phyloP scores from a whole-genome alignment of 164 flowering plant genomes.

The Aristolochia contorta region DNA sequence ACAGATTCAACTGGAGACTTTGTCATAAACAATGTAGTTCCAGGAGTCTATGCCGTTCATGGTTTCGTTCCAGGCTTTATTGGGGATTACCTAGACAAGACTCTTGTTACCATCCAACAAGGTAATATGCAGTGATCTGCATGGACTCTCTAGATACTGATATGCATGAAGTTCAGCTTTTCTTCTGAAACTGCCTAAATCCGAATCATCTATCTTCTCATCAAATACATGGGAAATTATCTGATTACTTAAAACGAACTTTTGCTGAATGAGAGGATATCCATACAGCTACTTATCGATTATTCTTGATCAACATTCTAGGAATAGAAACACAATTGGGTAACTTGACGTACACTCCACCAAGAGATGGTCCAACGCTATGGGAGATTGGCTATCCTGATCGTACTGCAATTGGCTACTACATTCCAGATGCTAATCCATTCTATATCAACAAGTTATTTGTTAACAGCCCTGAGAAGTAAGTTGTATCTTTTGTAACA shows the following conservation, averaged over 20 bases:
- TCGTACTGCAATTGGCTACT: constrained; percentile 36
- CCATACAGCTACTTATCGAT: too few species aligned
- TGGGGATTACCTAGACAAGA: constrained; percentile 33
- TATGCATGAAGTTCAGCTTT: too few species aligned
- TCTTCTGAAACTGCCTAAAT: too few species aligned
- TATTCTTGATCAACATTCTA: constrained; percentile 7
- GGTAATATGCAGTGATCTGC: constrained; percentile 13
- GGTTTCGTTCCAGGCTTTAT: constrained; percentile 55
- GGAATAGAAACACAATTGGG: constrained; percentile 33
- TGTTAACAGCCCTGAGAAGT: constrained; percentile 38
- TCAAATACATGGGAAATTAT: too few species aligned
- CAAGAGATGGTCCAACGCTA: constrained; percentile 42
- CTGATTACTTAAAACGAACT: too few species aligned
- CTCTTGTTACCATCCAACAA: constrained; percentile 26
- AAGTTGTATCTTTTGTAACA: constrained; percentile 7
- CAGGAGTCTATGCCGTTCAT: constrained; percentile 42
- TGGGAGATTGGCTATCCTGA: constrained; percentile 62
- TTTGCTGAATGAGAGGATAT: too few species aligned
- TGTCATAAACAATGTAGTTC: constrained; percentile 32
- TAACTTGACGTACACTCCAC: constrained; percentile 28
- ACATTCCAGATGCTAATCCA: constrained; percentile 45
- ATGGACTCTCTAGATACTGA: too few species aligned
- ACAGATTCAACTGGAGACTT: constrained; percentile 41
- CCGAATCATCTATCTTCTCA: too few species aligned
- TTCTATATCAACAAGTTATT: constrained; percentile 34